Conservation (phyloP, 371 early-diverging fungal genomes). For the Batrachochytrium dendrobatidis region DNA sequence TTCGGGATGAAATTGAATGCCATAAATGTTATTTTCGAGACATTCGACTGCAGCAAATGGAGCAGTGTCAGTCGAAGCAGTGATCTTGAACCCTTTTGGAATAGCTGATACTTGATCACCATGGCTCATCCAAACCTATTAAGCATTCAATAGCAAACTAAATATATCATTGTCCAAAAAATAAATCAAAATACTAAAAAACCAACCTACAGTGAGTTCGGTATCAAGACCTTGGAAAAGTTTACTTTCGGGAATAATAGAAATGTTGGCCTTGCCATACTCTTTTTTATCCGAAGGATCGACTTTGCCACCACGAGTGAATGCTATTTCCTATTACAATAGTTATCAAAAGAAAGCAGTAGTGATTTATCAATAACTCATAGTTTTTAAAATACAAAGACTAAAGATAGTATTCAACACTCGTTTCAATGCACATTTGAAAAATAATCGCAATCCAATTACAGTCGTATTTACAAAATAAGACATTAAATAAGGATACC, state of each 20-base stretch:
- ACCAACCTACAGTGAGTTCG: slow-evolving; percentile 36
- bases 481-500: no score
- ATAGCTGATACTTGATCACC: slow-evolving; percentile 84
- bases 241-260: slow-evolving; percentile 50
- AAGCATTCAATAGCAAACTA: background rate
- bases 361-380: no score
- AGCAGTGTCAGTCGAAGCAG: slow-evolving; percentile 80
- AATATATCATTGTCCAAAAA: slow-evolving; percentile 3
- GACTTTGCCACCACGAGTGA: slow-evolving; percentile 79
- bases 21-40: slow-evolving; percentile 70
- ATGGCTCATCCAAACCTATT: slow-evolving; percentile 95
- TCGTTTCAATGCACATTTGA: no score
- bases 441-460: no score
- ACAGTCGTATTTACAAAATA: no score
- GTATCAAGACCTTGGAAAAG: slow-evolving; percentile 72
- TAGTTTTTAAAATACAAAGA: no score
- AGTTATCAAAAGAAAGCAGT: slow-evolving; percentile 2
- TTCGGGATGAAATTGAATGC: slow-evolving; percentile 97
- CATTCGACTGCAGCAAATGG: slow-evolving; percentile 86
- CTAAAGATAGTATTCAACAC: no score
- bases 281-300: slow-evolving; percentile 85
- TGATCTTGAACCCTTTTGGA: slow-evolving; percentile 75
- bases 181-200: background rate
- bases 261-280: slow-evolving; percentile 85
- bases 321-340: slow-evolving; percentile 83